These are phyloP conservation scores for Pestalotiopsis sp. DNA, from an alignment of 2,329 filamentous ascomycete genomes.

Conservation along the genomic window DNA sequence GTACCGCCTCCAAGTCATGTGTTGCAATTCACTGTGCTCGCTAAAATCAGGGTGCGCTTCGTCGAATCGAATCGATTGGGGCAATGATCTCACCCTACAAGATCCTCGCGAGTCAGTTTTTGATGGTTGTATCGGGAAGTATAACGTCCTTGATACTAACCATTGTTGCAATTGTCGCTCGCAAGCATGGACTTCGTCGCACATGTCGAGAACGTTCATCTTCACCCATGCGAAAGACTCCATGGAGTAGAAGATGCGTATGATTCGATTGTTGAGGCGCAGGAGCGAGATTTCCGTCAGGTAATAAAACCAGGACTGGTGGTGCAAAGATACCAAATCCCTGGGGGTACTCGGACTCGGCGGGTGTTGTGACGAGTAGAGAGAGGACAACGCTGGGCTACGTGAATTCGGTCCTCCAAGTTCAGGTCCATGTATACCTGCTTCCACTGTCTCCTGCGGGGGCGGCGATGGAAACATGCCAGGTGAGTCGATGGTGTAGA, in stretches of 20 bases:
- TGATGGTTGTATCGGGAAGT: not conserved
- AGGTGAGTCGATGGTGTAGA: not conserved
- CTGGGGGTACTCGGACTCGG: not conserved
- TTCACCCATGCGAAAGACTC: not conserved
- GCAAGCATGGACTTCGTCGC: not conserved
- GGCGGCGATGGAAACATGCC: not conserved
- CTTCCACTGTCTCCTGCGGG: not conserved
- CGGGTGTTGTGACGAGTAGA: not conserved
- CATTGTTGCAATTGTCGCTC: not conserved
- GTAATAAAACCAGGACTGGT: not conserved
- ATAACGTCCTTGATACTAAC: not conserved
- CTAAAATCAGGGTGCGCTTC: not conserved
- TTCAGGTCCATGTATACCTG: not conserved
- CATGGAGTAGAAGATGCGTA: not conserved
- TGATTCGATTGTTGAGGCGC: not conserved
- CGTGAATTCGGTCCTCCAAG: not conserved
- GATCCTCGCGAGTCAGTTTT: not conserved
- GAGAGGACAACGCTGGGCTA: not conserved
- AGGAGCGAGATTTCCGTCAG: not conserved
- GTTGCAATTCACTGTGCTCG: not conserved
- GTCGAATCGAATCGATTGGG: not conserved
- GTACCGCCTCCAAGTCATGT: not conserved
- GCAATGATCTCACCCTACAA: not conserved
- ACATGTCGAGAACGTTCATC: not conserved
- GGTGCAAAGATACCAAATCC: not conserved